A percentile compares a stretch with the other conserved stretches of the same genome.
These are phyloP conservation scores for Neoboletus subvelutipes DNA, from an alignment of 768 basidiomycete species.

Conservation along the genomic window DNA sequence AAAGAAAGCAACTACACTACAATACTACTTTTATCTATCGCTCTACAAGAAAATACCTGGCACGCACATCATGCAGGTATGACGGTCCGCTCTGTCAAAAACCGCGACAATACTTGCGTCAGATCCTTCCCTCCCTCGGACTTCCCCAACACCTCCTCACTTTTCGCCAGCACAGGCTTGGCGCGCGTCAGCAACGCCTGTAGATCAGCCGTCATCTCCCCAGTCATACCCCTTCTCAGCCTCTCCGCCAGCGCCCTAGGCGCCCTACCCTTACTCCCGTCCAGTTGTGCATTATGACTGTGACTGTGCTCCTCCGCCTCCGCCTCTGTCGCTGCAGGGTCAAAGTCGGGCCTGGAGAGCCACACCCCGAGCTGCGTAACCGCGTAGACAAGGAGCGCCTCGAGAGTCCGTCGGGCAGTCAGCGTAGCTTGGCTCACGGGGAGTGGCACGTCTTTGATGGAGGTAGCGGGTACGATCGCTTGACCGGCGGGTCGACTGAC, in stretches of 20 bases:
- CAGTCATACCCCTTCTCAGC: conserved; percentile 72
- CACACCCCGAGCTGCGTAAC: conserved; percentile 79
- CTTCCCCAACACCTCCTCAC: conserved; percentile 47
- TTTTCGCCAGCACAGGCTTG: conserved; percentile 61
- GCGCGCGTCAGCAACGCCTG: conserved; percentile 64
- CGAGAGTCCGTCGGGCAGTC: conserved; percentile 61
- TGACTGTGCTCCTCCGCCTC: conserved; percentile 45
- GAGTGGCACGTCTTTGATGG: conserved; percentile 34
- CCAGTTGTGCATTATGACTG: conserved; percentile 14
- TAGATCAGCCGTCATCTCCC: conserved; percentile 74
- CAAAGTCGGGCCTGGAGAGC: conserved; percentile 72
- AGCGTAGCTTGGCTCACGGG: conserved; percentile 56
- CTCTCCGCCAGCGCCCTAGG: conserved; percentile 59
- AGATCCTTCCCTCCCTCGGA: conserved; percentile 47
- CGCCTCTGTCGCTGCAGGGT: conserved; percentile 39
- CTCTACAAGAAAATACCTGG: background rate
- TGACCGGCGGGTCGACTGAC: conserved; percentile 60
- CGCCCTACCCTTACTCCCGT: conserved; percentile 38
- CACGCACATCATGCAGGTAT: conserved; percentile 33
- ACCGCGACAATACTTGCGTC: conserved; percentile 57
- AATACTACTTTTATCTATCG: conserved; percentile 10
- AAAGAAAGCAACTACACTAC: conserved; percentile 7
- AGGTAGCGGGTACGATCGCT: conserved; percentile 40
- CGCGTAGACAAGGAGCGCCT: conserved; percentile 66
- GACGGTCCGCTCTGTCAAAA: conserved; percentile 62